phyloP scores from a whole-genome alignment of 2,329 filamentous ascomycete species.

The Colletotrichum tropicicola region DNA sequence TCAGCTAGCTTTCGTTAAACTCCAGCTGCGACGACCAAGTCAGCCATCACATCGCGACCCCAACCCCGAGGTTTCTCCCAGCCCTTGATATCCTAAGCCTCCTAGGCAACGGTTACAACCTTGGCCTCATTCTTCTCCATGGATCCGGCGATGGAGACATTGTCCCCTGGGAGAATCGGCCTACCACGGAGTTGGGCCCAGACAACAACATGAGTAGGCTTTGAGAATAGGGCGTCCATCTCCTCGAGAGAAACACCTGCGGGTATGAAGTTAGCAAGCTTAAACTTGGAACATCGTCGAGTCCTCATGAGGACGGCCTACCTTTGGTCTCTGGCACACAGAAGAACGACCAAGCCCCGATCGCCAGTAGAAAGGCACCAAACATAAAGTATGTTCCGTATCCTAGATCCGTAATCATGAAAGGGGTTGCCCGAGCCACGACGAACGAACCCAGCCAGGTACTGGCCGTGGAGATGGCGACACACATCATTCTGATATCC shows the following conservation, averaged over 20 bases:
- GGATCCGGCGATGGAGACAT: background rate
- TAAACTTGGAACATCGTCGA: background rate
- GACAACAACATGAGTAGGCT: slow-evolving; percentile 40
- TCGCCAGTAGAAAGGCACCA: slow-evolving; percentile 52
- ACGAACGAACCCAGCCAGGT: slow-evolving; percentile 50
- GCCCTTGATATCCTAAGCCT: too few species aligned
- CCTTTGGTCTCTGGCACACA: slow-evolving; percentile 62
- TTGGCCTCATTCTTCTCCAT: background rate
- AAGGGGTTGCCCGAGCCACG: slow-evolving; percentile 47
- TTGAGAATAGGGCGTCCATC: slow-evolving; percentile 48
- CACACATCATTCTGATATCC: slow-evolving; percentile 46
- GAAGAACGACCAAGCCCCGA: slow-evolving; percentile 57
- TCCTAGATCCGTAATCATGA: slow-evolving; percentile 49
- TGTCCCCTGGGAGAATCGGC: background rate
- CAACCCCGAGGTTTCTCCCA: too few species aligned
- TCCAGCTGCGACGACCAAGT: too few species aligned
- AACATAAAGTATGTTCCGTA: slow-evolving; percentile 65
- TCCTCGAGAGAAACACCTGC: slow-evolving; percentile 53
- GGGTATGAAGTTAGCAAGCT: background rate
- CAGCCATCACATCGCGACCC: too few species aligned
- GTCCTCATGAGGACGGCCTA: background rate
- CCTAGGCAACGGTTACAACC: background rate
- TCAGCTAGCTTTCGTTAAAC: too few species aligned
- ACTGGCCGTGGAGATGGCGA: slow-evolving; percentile 42
- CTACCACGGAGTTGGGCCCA: slow-evolving; percentile 34